Conservation (phyloP, 1,284 basidiomycete species). For the Phlebopus sp. region DNA sequence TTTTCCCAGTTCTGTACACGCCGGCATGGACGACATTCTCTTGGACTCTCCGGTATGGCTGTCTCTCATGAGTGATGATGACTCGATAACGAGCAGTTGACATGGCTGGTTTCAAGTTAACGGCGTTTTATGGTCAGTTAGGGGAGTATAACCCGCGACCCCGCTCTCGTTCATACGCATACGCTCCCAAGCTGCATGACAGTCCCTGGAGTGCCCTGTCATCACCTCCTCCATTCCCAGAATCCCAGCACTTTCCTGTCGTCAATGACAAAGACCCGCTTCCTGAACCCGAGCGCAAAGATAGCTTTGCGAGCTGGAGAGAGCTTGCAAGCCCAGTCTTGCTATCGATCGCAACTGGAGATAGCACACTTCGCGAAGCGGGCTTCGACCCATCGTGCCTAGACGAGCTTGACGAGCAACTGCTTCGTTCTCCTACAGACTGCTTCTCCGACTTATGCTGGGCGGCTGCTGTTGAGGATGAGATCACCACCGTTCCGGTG, state of each 20-base stretch:
- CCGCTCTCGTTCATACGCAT: slow-evolving; percentile 17
- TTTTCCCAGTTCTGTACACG: slow-evolving; percentile 32
- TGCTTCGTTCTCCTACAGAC: slow-evolving; percentile 25
- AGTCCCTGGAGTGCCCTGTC: slow-evolving; percentile 22
- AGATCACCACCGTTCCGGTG: slow-evolving; percentile 5
- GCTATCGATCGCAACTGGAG: slow-evolving; percentile 13
- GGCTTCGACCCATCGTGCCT: slow-evolving; percentile 28
- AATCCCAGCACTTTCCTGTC: slow-evolving; percentile 2
- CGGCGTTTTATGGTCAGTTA: slow-evolving; percentile 22
- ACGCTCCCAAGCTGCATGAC: slow-evolving; percentile 16
- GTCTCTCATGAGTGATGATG: neutral
- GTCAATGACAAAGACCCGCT: slow-evolving; percentile 9
- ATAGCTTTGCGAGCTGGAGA: slow-evolving; percentile 4
- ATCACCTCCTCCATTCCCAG: slow-evolving; percentile 13
- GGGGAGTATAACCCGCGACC: slow-evolving; percentile 12
- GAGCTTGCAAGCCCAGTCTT: slow-evolving; percentile 8
- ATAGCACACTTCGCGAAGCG: slow-evolving; percentile 28
- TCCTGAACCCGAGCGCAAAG: slow-evolving; percentile 4
- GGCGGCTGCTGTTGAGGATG: slow-evolving; percentile 26
- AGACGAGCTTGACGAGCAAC: slow-evolving; percentile 27
- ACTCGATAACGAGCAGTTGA: slow-evolving; percentile 7
- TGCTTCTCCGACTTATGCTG: slow-evolving; percentile 31
- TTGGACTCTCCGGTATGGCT: slow-evolving; percentile 27
- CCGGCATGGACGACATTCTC: slow-evolving; percentile 30
- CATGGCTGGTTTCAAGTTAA: slow-evolving; percentile 15